phyloP scores from a whole-genome alignment of 164 flowering plant species.

The Liquidambar formosana region DNA sequence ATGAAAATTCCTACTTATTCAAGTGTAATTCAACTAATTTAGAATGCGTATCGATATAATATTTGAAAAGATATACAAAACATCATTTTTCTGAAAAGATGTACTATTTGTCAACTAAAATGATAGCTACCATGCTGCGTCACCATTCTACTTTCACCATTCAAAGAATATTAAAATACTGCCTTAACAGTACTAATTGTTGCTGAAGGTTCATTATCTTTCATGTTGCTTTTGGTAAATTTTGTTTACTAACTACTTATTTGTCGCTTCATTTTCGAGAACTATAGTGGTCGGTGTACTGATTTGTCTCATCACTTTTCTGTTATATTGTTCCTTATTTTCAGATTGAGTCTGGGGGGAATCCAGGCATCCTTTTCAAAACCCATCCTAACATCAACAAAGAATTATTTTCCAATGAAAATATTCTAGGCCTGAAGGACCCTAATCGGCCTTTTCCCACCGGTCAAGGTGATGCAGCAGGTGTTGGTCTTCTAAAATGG shows the following conservation, averaged over 20 bases:
- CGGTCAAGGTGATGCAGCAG: slow-evolving; percentile 78
- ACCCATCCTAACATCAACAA: slow-evolving; percentile 98
- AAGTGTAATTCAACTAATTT: background rate
- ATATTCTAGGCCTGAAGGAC: slow-evolving; percentile 86
- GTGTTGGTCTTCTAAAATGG: slow-evolving; percentile 93
- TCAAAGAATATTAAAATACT: background rate
- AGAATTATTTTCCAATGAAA: slow-evolving; percentile 80
- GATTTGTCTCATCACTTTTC: background rate
- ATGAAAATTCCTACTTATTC: too few species aligned
- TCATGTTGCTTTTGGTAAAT: background rate
- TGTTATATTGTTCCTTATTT: slow-evolving; percentile 4
- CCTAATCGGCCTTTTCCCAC: slow-evolving; percentile 90
- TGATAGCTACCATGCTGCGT: background rate
- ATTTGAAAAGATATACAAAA: background rate
- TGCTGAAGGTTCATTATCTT: background rate
- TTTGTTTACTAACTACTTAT: background rate
- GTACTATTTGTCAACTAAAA: background rate
- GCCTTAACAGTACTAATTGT: background rate
- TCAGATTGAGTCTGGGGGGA: slow-evolving; percentile 81
- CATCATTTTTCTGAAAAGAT: too few species aligned
- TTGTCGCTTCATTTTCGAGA: background rate
- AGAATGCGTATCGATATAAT: background rate
- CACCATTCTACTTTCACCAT: background rate
- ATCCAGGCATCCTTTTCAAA: slow-evolving; percentile 76
- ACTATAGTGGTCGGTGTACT: background rate